A percentile compares a stretch with the other conserved stretches of the same genome.
Evolutionary conservation across 139 green algal genomes (phyloP).

Genomic region (Raphidocelis subcapitata): DNA sequence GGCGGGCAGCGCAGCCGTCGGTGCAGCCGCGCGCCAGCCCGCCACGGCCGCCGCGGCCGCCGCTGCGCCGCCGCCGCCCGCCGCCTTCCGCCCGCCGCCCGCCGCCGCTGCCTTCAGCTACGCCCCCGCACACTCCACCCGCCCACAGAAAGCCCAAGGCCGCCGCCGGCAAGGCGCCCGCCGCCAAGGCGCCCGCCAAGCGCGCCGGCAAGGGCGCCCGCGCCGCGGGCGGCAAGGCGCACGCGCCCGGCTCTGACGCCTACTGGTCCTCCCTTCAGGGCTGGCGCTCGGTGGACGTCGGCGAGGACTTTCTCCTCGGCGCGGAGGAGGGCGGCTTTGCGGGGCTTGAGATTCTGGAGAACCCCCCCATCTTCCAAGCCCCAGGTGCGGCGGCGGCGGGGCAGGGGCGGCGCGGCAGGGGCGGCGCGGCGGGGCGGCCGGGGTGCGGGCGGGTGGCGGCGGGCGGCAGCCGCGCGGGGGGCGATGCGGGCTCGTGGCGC

Average conservation of each 20-base stretch:
- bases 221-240: background rate
- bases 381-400: too few species aligned
- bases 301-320: constrained; percentile 65
- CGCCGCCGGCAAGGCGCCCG: too few species aligned
- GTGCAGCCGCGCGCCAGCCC: too few species aligned
- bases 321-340: constrained; percentile 77
- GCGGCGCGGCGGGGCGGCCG: background rate
- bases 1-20: too few species aligned
- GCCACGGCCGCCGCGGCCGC: too few species aligned
- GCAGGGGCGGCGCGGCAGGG: background rate
- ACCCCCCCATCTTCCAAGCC: constrained; percentile 5
- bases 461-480: background rate
- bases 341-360: constrained; percentile 71
- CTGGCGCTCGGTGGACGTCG: constrained; percentile 64
- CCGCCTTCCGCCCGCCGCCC: too few species aligned
- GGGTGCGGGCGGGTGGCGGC: background rate
- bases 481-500: too few species aligned
- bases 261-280: constrained; percentile 31
- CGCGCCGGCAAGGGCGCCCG: background rate
- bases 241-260: background rate
- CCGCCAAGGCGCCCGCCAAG: too few species aligned
- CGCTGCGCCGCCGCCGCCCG: too few species aligned
- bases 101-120: too few species aligned
- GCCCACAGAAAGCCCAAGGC: too few species aligned
- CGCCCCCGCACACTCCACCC: too few species aligned